phyloP scores from a whole-genome alignment of 1,284 basidiomycete genomes.

The Boletellus dicymbophilus region DNA sequence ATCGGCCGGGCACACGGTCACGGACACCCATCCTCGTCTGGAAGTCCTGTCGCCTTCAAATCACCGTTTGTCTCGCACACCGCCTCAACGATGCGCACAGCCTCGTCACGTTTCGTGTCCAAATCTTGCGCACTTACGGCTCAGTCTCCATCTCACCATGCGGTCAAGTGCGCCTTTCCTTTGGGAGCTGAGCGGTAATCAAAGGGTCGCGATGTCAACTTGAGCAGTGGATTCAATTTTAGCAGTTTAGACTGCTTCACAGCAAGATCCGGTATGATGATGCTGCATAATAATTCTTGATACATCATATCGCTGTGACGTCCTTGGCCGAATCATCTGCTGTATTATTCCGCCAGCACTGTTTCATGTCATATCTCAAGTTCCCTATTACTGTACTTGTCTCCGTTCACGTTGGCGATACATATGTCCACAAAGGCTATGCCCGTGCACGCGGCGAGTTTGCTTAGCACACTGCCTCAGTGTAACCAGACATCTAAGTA shows the following conservation, averaged over 20 bases:
- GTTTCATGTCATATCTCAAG: too few species aligned
- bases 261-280: background rate
- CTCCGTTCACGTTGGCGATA: too few species aligned
- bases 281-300: background rate
- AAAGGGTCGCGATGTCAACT: background rate
- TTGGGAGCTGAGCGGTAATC: background rate
- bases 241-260: background rate
- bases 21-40: background rate
- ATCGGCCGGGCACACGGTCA: background rate
- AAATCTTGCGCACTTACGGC: background rate
- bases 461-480: too few species aligned
- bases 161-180: background rate
- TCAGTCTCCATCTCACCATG: constrained; percentile 1
- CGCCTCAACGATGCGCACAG: constrained; percentile 7
- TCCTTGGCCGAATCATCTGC: too few species aligned
- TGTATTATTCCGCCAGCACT: too few species aligned
- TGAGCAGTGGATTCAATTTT: background rate
- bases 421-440: too few species aligned
- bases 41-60: constrained; percentile 13
- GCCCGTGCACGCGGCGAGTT: too few species aligned
- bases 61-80: constrained; percentile 6
- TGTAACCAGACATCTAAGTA: too few species aligned
- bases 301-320: too few species aligned
- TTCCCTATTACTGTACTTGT: too few species aligned
- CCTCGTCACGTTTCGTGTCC: background rate